phyloP scores from a whole-genome alignment of 768 basidiomycete species.

The Leucosporidium creatinivorum region DNA sequence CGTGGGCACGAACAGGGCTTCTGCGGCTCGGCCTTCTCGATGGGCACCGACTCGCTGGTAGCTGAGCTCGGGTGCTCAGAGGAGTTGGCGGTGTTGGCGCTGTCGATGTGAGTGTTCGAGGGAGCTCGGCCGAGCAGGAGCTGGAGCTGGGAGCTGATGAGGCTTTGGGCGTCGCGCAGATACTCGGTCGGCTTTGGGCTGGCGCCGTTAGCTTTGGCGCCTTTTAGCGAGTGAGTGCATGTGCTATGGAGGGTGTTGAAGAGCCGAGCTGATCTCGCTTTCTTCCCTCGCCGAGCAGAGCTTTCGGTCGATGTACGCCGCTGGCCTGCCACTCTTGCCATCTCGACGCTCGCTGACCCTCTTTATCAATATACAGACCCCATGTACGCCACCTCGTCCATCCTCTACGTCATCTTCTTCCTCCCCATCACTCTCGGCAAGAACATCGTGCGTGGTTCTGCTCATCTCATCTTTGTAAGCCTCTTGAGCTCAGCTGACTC shows the following conservation, averaged over 20 bases:
- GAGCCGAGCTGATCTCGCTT: no score
- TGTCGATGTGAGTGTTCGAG: no score
- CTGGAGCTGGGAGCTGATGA: no score
- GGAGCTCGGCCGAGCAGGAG: no score
- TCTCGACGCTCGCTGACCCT: background rate
- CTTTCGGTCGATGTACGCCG: constrained; percentile 31
- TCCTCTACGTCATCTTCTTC: constrained; percentile 34
- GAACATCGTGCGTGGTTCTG: constrained; percentile 34
- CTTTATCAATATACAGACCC: constrained; percentile 5
- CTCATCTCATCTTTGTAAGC: background rate
- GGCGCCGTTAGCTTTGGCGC: constrained; percentile 4
- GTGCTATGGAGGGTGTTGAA: no score
- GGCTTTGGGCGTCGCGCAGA: background rate
- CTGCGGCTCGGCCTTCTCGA: no score
- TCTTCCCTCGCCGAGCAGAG: background rate
- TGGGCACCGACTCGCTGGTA: no score
- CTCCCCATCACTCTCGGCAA: constrained; percentile 30
- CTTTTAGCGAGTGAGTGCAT: constrained; percentile 14
- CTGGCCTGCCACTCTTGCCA: background rate
- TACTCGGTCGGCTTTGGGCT: background rate
- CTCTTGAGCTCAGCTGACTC: background rate
- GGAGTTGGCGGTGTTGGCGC: no score
- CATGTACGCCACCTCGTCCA: constrained; percentile 37
- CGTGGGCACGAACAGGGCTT: no score
- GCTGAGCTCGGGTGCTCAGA: no score